A percentile compares a stretch with the other conserved stretches of the same genome.
Evolutionary conservation across 1,284 basidiomycete genomes (phyloP).

Genomic region (Cryptococcus sp.): DNA sequence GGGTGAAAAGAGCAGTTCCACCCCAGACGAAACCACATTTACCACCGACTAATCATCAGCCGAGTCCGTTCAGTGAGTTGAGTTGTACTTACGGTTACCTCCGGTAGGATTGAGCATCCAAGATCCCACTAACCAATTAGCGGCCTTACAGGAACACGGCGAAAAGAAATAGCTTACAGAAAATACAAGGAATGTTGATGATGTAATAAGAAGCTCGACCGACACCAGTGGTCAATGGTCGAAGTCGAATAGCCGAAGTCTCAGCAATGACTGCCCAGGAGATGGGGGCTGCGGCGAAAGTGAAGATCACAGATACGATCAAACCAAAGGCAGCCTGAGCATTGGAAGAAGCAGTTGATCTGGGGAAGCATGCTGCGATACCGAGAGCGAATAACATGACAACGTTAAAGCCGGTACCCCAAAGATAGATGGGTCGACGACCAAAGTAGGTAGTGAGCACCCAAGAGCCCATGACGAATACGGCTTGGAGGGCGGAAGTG

Average conservation of each 20-base stretch:
- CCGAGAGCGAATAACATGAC: slow-evolving; percentile 18
- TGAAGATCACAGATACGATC: slow-evolving; percentile 30
- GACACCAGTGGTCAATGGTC: slow-evolving; percentile 36
- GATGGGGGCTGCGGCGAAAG: slow-evolving; percentile 30
- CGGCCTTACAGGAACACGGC: not conserved
- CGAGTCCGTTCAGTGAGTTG: not conserved
- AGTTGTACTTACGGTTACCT: slow-evolving; percentile 17
- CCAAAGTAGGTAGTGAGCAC: slow-evolving; percentile 29
- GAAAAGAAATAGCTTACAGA: slow-evolving; percentile 16
- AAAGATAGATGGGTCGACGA: slow-evolving; percentile 19
- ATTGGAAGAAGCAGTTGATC: slow-evolving; percentile 10
- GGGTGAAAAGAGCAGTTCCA: slow-evolving; percentile 21
- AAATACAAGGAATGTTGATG: slow-evolving; percentile 33
- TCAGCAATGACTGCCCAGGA: slow-evolving; percentile 35
- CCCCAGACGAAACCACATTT: slow-evolving; percentile 48
- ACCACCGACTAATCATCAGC: slow-evolving; percentile 17
- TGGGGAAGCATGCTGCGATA: slow-evolving; percentile 22
- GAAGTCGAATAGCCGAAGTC: slow-evolving; percentile 35
- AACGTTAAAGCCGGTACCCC: slow-evolving; percentile 21
- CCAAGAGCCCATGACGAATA: slow-evolving; percentile 39
- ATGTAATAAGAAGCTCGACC: slow-evolving; percentile 39
- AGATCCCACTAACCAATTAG: slow-evolving; percentile 16
- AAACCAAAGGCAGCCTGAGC: slow-evolving; percentile 33
- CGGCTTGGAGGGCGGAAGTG: slow-evolving; percentile 35
- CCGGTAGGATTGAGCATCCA: slow-evolving; percentile 36